Evolutionary conservation across 2,329 filamentous ascomycete genomes (phyloP), one percentile per base, ranked within the genome.

Genomic region (Fusarium drepaniforme): DNA sequence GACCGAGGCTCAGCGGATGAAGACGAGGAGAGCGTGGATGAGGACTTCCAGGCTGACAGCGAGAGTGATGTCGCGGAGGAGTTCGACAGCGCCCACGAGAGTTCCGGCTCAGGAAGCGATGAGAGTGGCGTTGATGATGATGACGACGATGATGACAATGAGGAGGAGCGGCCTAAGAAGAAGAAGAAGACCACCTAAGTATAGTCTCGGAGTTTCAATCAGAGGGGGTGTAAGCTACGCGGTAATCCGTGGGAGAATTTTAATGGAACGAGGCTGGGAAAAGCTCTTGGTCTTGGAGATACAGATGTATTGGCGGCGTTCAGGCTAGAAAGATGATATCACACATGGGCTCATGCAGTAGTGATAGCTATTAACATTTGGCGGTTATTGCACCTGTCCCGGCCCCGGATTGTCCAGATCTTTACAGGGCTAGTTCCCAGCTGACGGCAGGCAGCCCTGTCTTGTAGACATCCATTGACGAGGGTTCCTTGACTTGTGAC

Each of bases 21-120:
- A 84, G 97, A 99, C 79, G 94, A 96, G 81, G 96, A 98, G 86
- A 96, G 93, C 70, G 92, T 96, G 11, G 97, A 99, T 79, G 97
- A 99, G 83, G 97, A 99, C 85, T 99, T 99, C 88, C 90, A 93
- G 78, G 94, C 93, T 8, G 95, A 97, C 72, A 96, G 93, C 16
- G 97, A 99, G 75, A 97, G 94, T 64, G 97, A 99, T 77, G 96
- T 98, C 3, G 97, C 96, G 1, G 97, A 99, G 84, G 97, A 99
- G 82, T 99, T 91, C 78, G 97, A 99, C 84, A 96, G 94, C 64
- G 93, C 91, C 56, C 96, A 98, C 81, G 94, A 97, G 81, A 98
- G 95, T 81, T 94, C 91, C 61, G 95, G 93, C 15, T 92, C 89
- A 21, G 92, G 92, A 79, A 92, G 90, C 68, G 87, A 83, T 9